Evolutionary conservation across 2,329 filamentous ascomycete genomes (phyloP), one percentile per base, ranked within the genome.

Genomic region (Fulvia fulva): DNA sequence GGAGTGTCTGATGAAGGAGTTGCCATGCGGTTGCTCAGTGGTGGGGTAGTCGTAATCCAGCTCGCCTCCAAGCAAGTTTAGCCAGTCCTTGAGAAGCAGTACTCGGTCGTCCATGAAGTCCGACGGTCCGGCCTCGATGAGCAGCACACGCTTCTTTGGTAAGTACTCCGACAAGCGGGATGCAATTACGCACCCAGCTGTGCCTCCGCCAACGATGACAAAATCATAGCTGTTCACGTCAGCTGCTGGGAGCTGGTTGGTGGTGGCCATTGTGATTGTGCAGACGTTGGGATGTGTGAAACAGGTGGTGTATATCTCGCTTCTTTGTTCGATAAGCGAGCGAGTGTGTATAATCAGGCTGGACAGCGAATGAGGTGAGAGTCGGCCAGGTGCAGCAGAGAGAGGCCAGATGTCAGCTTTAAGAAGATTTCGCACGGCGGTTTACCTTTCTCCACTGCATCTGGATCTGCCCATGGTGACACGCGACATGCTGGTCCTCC

Each of bases 1-100:
- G 14, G 91, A 95, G 79, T 96, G 91, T 64, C 91, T 87, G 77
- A 96, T 96, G 77, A 91, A 83, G 57, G 89, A 94, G 80, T 96
- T 96, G 71, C 91, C 90, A 83, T 76, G 94, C 63, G 91, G 91
- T 79, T 96, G 91, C 77, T 95, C 90, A 50, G 87, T 90, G 32
- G 91, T 96, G 69, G 84, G 84, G 76, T 96, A 96, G 76, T 96
- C 91, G 75, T 93, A 96, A 77, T 96, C 91, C 61, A 96, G 83
- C 71, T 96, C 86, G 70, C 90, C 90, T 63, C 91, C 91, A 26
- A 96, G 84, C 52, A 96, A 80, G 64, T 82, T 85, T 63, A 96
- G 80, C 91, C 91, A 96, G 76, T 95, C 87, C 71, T 91, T 91
- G 66, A 96, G 82, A 68, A 93, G 86, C 52, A 96, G 82, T 47